Evolutionary conservation across 257 asterid genomes (phyloP), one percentile per base, ranked within the genome.

Genomic region (Henckelia pumila): DNA sequence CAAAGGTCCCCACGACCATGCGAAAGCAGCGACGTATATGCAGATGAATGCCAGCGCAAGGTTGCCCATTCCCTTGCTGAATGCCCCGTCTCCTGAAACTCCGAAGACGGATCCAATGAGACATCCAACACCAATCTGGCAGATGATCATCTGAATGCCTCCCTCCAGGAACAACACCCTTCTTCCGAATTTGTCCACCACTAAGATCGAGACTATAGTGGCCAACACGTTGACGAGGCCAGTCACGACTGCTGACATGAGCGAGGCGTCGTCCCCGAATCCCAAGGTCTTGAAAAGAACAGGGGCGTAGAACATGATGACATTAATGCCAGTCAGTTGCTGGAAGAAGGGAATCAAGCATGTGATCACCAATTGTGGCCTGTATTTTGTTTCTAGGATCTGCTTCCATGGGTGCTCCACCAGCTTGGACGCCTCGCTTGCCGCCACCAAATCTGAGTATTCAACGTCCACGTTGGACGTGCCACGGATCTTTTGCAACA

Each of bases 231-330:
- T 70, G 19, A 70, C 55, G 10, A n/a, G 7, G 9, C 74, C 68
- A 9, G 63, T 61, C 13, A 70, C 62, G 19, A 61, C 63, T 19
- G 74, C 26, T 0, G 75, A 71, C 47, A 35, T 20, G 1, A 71
- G 75, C 29, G 75, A 71, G 20, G 75, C 75, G 0, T 71, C 21
- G 1, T 63, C 47, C 29, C 66, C 19, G 21, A 71, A 71, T 1
- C 75, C 70, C 9, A 71, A 24, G 28, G 70, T 71, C 56, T 63
- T 9, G 32, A 71, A 63, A 6, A 63, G 57, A 8, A 63, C 65
- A 0, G 70, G 75, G 2, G 70, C 70, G 11, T 71, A 71, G 64
- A 71, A 71, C 75, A 71, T 33, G 35, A 71, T 20, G 10, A 71
- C 70, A 22, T 71, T 71, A 25, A 71, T 70, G 1, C 74, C 74